Evolutionary conservation across 2,329 filamentous ascomycete genomes (phyloP), one percentile per base, ranked within the genome.

Genomic region (Fusarium verrucosum): DNA sequence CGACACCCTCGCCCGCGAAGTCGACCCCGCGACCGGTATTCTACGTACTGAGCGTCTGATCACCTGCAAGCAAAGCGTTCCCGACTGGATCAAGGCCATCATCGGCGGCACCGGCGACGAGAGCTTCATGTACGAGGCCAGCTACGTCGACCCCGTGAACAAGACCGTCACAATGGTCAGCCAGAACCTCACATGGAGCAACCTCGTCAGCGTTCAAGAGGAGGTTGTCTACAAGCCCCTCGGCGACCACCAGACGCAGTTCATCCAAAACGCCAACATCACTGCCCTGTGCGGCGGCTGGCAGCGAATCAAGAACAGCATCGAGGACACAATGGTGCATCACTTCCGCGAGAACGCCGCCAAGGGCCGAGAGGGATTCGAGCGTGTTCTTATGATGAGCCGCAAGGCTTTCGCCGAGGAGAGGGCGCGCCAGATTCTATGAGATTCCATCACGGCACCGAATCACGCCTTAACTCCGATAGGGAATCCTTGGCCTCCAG

Each of bases 131-230:
- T 96, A 94, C 78, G 95, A 99, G 82, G 91, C 94, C 40, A 96
- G 92, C 58, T 98, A 98, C 78, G 94, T 99, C 74, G 92, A 98
- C 78, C 92, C 92, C 1, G 74, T 78, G 37, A 83, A 84, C 62
- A 92, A 94, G 80, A 96, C 92, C 66, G 92, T 99, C 74, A 98
- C 94, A 62, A 97, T 99, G 91, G 93, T 94, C 77, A 95, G 92
- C 68, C 92, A 92, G 76, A 99, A 99, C 80, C 83, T 99, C 75
- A 98, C 95, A 9, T 95, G 88, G 86, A 90, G 88, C 65, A 96
- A 98, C 73, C 86, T 99, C 50, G 84, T 98, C 75, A 92, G 87
- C 73, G 93, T 97, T 41, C 91, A 94, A 76, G 95, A 99, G 82
- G 97, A 94, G 17, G 94, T 97, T 65, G 83, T 91, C 53, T 98